Evolutionary conservation across 2,329 filamentous ascomycete genomes (phyloP).

Genomic region (Trichoderma cornu-damae): DNA sequence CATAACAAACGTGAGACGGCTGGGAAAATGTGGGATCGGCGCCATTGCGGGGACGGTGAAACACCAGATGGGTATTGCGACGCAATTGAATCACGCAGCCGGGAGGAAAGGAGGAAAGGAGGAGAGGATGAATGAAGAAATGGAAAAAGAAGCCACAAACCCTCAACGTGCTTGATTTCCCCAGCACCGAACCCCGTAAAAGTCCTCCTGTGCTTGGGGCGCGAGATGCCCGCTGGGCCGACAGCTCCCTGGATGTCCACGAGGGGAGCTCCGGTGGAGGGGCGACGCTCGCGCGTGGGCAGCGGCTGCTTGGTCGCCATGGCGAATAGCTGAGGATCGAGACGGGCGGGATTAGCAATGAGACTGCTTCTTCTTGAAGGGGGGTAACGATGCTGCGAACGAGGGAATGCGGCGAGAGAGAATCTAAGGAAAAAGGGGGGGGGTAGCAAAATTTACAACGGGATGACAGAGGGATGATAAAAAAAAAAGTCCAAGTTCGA

Average conservation of each 20-base stretch:
- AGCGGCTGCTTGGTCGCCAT: slow-evolving; percentile 36
- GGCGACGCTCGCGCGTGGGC: slow-evolving; percentile 67
- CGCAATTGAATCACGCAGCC: background rate
- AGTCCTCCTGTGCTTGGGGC: slow-evolving; percentile 97
- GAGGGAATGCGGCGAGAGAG: background rate
- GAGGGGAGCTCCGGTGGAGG: slow-evolving; percentile 76
- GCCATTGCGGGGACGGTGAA: no score
- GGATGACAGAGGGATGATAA: no score
- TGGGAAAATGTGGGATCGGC: background rate
- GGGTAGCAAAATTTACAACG: background rate
- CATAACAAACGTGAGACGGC: background rate
- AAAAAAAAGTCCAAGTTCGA: background rate
- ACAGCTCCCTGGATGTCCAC: slow-evolving; percentile 81
- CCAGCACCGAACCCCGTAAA: slow-evolving; percentile 84
- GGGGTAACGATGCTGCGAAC: background rate
- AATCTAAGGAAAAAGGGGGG: background rate
- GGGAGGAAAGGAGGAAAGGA: background rate
- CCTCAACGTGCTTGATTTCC: slow-evolving; percentile 92
- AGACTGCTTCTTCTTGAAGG: background rate
- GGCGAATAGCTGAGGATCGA: slow-evolving; percentile 14
- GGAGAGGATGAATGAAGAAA: background rate
- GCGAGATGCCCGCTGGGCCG: slow-evolving; percentile 74
- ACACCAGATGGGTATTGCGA: no score
- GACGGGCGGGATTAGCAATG: background rate
- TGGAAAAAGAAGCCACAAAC: slow-evolving; percentile 40